phyloP scores from a whole-genome alignment of 352 stramenopile species.

The Globisporangium acanthophoron region DNA sequence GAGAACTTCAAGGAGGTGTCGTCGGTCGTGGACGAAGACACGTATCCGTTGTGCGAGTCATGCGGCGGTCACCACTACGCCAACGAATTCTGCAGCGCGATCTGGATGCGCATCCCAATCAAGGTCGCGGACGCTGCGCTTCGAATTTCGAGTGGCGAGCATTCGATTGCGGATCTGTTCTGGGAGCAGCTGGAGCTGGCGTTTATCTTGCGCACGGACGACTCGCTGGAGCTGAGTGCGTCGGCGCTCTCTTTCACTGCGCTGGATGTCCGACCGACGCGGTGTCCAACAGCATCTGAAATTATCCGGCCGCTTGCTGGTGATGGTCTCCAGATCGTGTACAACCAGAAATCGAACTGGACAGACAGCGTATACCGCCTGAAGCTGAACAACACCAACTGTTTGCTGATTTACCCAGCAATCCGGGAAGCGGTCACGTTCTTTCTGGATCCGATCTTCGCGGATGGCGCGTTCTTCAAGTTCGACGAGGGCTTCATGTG shows the following conservation, averaged over 20 bases:
- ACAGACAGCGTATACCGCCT: constrained; percentile 68
- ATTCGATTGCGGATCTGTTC: constrained; percentile 65
- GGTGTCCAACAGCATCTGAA: constrained; percentile 51
- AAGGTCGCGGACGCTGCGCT: constrained; percentile 72
- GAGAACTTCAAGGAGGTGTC: constrained; percentile 86
- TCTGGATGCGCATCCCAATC: constrained; percentile 79
- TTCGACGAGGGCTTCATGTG: constrained; percentile 71
- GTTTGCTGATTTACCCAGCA: constrained; percentile 64
- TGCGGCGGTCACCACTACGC: constrained; percentile 70
- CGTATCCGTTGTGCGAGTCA: constrained; percentile 53
- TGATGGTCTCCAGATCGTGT: constrained; percentile 72
- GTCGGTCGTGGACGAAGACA: constrained; percentile 72
- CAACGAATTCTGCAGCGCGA: constrained; percentile 52
- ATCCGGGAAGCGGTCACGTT: constrained; percentile 59
- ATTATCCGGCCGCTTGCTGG: constrained; percentile 63
- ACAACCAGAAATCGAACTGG: constrained; percentile 73
- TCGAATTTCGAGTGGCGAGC: constrained; percentile 50
- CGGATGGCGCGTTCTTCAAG: constrained; percentile 35
- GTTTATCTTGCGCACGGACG: constrained; percentile 76
- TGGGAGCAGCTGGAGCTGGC: constrained; percentile 78
- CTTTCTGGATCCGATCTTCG: constrained; percentile 57
- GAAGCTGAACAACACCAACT: constrained; percentile 73
- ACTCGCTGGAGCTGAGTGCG: constrained; percentile 66
- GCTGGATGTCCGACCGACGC: constrained; percentile 54
- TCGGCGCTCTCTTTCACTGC: constrained; percentile 53